phyloP scores from a whole-genome alignment of 192 early-diverging fungal genomes.

The Dispira parvispora region DNA sequence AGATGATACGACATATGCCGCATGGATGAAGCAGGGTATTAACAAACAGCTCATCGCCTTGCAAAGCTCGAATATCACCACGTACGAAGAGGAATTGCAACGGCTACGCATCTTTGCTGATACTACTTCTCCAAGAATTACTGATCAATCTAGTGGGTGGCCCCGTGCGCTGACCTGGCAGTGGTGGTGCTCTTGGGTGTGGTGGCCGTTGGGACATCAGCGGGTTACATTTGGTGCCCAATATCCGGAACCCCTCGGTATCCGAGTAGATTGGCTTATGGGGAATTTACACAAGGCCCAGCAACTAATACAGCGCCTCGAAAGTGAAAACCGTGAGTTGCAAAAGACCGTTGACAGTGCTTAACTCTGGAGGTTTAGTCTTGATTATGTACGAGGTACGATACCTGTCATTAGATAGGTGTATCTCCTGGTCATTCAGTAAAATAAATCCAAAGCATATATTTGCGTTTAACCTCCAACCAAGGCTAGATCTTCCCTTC shows the following conservation, averaged over 20 bases:
- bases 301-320: slow-evolving; percentile 26
- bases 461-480: no score
- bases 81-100: slow-evolving; percentile 42
- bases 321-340: slow-evolving; percentile 22
- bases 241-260: neutral
- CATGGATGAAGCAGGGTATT: slow-evolving; percentile 62
- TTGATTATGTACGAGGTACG: no score
- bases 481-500: no score
- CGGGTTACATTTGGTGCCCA: no score
- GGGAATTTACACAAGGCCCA: slow-evolving; percentile 23
- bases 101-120: slow-evolving; percentile 19
- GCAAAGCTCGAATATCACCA: slow-evolving; percentile 38
- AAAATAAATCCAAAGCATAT: no score
- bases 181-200: neutral
- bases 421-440: no score
- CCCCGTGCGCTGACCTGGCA: neutral
- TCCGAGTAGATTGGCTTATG: slow-evolving; percentile 4
- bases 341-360: neutral
- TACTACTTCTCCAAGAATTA: no score
- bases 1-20: slow-evolving; percentile 49
- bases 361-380: no score
- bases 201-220: neutral
- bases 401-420: no score
- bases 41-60: slow-evolving; percentile 36
- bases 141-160: neutral